These are phyloP conservation scores for Babesia gibsoni DNA, from an alignment of 169 alveolate genomes.

Conservation along the genomic window DNA sequence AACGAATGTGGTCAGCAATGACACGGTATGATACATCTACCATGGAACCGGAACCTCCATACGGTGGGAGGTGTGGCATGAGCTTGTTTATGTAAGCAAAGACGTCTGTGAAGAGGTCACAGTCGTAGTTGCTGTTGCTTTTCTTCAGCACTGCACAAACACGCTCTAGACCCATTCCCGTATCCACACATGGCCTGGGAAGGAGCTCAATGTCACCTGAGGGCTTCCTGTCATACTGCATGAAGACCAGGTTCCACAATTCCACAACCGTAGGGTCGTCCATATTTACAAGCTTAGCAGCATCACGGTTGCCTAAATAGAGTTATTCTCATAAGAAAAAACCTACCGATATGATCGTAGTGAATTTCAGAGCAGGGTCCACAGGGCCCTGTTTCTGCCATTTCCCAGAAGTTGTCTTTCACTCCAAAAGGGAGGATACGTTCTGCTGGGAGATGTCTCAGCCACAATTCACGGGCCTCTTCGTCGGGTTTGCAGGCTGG, in stretches of 20 bases:
- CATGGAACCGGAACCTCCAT: slow-evolving; percentile 80
- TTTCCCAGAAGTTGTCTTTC: slow-evolving; percentile 95
- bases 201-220: slow-evolving; percentile 82
- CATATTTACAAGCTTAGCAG: slow-evolving; percentile 84
- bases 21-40: slow-evolving; percentile 92
- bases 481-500: slow-evolving; percentile 84
- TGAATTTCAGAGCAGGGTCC: slow-evolving; percentile 96
- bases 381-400: slow-evolving; percentile 97
- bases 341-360: slow-evolving; percentile 78
- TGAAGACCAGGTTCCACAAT: slow-evolving; percentile 92
- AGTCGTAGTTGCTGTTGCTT: slow-evolving; percentile 87
- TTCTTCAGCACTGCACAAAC: slow-evolving; percentile 83
- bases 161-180: slow-evolving; percentile 94
- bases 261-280: slow-evolving; percentile 93
- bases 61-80: slow-evolving; percentile 72
- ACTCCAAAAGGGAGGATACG: slow-evolving; percentile 82
- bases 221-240: slow-evolving; percentile 89
- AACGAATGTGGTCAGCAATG: slow-evolving; percentile 90
- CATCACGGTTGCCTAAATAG: slow-evolving; percentile 85
- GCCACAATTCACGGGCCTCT: slow-evolving; percentile 88
- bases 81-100: slow-evolving; percentile 79
- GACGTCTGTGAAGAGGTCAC: slow-evolving; percentile 86
- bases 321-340: background rate
- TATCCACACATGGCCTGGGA: slow-evolving; percentile 91
- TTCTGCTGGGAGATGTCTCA: slow-evolving; percentile 78